Conservation (phyloP, 2,329 filamentous ascomycete species). For the Aspergillus fijiensis region DNA sequence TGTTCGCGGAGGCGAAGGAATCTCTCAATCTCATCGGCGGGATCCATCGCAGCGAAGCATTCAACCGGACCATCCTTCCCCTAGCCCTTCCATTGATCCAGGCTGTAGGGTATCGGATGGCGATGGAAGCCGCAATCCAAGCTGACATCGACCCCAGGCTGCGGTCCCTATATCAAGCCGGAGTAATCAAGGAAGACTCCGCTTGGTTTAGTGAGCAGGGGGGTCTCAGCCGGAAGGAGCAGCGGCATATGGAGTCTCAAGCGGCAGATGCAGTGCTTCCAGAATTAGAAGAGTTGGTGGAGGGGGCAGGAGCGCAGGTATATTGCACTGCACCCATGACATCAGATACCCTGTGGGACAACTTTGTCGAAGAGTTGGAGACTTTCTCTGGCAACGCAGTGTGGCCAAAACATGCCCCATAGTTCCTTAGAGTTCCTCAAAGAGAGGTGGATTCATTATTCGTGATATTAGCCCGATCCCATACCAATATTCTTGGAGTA, state of each 20-base stretch:
- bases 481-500: too few relatives aligned
- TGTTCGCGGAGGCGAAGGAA: slow-evolving; percentile 16
- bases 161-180: slow-evolving; percentile 16
- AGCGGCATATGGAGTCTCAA: slow-evolving; percentile 15
- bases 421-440: too few relatives aligned
- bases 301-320: slow-evolving; percentile 4
- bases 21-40: background rate
- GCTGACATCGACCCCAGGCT: slow-evolving; percentile 13
- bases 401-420: too few relatives aligned
- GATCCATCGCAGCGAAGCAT: slow-evolving; percentile 20
- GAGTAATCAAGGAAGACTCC: slow-evolving; percentile 12
- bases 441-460: too few relatives aligned
- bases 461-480: too few relatives aligned
- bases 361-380: slow-evolving; percentile 12
- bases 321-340: slow-evolving; percentile 19
- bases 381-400: background rate
- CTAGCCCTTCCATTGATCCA: slow-evolving; percentile 18
- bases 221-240: slow-evolving; percentile 4
- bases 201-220: slow-evolving; percentile 20
- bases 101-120: slow-evolving; percentile 26
- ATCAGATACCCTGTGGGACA: slow-evolving; percentile 12
- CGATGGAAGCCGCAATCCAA: slow-evolving; percentile 21
- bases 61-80: slow-evolving; percentile 22
- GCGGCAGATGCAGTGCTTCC: slow-evolving; percentile 15
- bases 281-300: slow-evolving; percentile 8